Evolutionary conservation across 257 asterid genomes (phyloP).

Genomic region (Rhazya stricta): DNA sequence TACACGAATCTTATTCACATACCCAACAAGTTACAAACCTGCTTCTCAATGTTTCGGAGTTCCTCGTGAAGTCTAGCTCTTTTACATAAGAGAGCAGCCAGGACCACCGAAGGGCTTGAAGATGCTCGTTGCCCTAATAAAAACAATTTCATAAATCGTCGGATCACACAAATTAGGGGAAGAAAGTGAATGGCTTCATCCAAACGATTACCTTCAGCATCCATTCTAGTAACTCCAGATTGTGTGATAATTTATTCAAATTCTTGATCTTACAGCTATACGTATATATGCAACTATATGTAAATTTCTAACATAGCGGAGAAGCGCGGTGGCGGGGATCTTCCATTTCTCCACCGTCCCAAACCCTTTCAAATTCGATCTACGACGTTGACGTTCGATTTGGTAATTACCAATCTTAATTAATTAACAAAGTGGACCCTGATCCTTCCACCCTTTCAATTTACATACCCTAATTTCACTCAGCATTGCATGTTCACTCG

Average conservation of each 20-base stretch:
- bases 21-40: conserved; percentile 37
- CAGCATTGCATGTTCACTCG: no score
- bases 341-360: conserved; percentile 3
- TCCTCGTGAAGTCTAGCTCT: conserved; percentile 90
- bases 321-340: not conserved
- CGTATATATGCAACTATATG: conserved; percentile 3
- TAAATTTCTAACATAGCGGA: not conserved
- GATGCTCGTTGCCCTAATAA: conserved; percentile 68
- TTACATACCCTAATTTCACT: not conserved
- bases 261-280: not conserved
- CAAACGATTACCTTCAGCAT: conserved; percentile 56
- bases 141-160: not conserved
- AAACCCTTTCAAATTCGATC: conserved; percentile 1
- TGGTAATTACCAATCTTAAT: not conserved
- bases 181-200: not conserved
- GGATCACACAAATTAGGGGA: conserved; percentile 1
- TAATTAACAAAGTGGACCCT: not conserved
- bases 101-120: conserved; percentile 70
- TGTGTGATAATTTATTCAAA: not conserved
- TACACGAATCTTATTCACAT: not conserved
- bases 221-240: conserved; percentile 39
- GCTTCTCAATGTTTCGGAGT: conserved; percentile 80
- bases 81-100: conserved; percentile 59
- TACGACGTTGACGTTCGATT: not conserved
- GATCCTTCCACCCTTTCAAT: not conserved